Percentiles rank a stretch among this genome's conserved stretches.
Evolutionary conservation across 441 rosid genomes (phyloP).

Genomic region (Adansonia rubrostipa): DNA sequence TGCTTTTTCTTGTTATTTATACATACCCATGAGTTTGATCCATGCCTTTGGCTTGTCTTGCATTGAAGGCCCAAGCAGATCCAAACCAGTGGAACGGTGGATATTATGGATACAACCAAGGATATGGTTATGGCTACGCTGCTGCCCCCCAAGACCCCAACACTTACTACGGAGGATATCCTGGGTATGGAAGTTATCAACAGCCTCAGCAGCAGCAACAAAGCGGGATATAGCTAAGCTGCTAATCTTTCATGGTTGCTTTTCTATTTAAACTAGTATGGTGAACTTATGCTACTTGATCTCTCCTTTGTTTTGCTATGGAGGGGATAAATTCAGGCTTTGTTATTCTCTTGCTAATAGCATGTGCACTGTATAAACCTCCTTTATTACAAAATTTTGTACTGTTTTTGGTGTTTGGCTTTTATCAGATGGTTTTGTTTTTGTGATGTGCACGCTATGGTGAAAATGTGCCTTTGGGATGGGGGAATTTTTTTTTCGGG

Average conservation of each 20-base stretch:
- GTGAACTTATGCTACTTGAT: constrained; percentile 12
- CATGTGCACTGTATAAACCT: constrained; percentile 33
- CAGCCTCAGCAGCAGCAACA: constrained; percentile 42
- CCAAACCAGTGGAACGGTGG: constrained; percentile 58
- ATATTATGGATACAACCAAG: constrained; percentile 71
- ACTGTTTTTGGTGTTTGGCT: not conserved
- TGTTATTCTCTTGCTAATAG: constrained; percentile 30
- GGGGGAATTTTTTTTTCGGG: not conserved
- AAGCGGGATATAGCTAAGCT: constrained; percentile 10
- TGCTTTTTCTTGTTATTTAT: not conserved
- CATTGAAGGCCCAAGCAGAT: constrained; percentile 54
- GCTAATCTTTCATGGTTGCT: not conserved
- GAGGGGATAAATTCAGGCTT: constrained; percentile 31
- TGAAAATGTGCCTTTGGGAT: not conserved
- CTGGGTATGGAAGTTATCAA: constrained; percentile 73
- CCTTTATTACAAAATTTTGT: constrained; percentile 25
- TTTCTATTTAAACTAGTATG: constrained; percentile 22
- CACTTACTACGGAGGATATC: constrained; percentile 76
- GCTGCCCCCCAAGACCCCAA: constrained; percentile 76
- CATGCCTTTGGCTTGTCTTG: not conserved
- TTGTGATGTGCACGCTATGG: not conserved
- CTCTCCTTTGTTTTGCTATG: constrained; percentile 1
- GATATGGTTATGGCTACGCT: constrained; percentile 84
- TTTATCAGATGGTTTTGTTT: not conserved
- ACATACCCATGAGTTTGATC: not conserved